Percentiles rank a stretch among this genome's conserved stretches.
phyloP scores from a whole-genome alignment of 2,329 filamentous ascomycete genomes.

The Nemania diffusa region DNA sequence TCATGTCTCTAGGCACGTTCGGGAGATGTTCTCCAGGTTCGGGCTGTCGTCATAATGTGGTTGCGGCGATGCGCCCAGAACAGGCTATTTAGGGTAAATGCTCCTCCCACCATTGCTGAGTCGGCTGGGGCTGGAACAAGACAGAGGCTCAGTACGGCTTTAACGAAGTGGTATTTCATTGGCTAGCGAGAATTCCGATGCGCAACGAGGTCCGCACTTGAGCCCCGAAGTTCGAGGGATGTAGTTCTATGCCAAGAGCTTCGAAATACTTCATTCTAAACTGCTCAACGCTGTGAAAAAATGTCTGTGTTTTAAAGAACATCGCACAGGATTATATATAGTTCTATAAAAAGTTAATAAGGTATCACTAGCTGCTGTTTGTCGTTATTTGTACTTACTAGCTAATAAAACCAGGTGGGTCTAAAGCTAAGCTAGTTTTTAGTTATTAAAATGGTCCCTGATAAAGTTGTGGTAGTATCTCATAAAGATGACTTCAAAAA shows the following conservation, averaged over 20 bases:
- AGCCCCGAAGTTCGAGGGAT: not conserved
- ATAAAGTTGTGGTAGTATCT: too few relatives aligned
- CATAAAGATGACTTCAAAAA: too few relatives aligned
- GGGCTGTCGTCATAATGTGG: slow-evolving; percentile 28
- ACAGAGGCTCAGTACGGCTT: not conserved
- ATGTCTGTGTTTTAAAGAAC: too few relatives aligned
- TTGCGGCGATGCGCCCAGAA: slow-evolving; percentile 31
- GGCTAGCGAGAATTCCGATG: not conserved
- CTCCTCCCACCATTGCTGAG: not conserved
- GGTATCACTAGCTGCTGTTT: too few relatives aligned
- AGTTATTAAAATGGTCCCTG: too few relatives aligned
- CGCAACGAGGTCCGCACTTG: not conserved
- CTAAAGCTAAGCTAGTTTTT: too few relatives aligned
- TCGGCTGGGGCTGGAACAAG: not conserved
- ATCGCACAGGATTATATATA: too few relatives aligned
- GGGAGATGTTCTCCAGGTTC: slow-evolving; percentile 26
- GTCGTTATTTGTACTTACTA: too few relatives aligned
- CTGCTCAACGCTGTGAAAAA: too few relatives aligned
- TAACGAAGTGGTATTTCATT: not conserved
- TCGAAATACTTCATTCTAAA: too few relatives aligned
- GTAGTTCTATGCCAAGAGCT: not conserved
- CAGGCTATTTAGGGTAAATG: slow-evolving; percentile 45
- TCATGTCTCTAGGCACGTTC: slow-evolving; percentile 5
- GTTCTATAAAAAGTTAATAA: too few relatives aligned
- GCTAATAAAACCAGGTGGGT: too few relatives aligned